Conservation (phyloP, 2,329 filamentous ascomycete genomes). For the Fusarium begoniae region DNA sequence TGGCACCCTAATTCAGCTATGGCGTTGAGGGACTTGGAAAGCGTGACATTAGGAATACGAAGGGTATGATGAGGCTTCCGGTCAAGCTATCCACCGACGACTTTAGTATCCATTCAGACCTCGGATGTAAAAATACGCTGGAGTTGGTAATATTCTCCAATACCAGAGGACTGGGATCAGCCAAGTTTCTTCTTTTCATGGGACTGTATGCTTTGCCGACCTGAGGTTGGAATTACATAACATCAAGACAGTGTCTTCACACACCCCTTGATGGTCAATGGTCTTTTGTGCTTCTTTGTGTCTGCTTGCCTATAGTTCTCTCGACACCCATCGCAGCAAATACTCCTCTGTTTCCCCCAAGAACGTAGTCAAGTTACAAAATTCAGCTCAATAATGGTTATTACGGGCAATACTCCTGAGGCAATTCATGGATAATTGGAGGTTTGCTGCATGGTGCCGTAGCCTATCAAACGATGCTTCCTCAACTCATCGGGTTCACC, state of each 20-base stretch:
- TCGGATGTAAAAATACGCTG: constrained; percentile 43
- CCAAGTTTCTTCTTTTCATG: constrained; percentile 5
- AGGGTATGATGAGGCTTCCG: constrained; percentile 38
- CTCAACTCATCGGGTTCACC: background rate
- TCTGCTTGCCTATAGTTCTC: background rate
- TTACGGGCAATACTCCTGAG: background rate
- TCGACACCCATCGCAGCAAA: background rate
- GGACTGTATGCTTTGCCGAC: background rate
- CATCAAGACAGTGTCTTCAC: background rate
- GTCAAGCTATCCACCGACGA: constrained; percentile 33
- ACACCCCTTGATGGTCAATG: background rate
- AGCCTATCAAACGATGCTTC: too few relatives aligned
- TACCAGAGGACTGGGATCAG: constrained; percentile 23
- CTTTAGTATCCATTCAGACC: constrained; percentile 38
- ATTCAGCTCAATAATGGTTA: background rate
- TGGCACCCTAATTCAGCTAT: constrained; percentile 39
- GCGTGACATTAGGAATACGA: constrained; percentile 40
- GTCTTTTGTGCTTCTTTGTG: background rate
- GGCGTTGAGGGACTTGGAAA: constrained; percentile 43
- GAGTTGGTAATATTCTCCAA: constrained; percentile 30
- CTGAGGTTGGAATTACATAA: background rate
- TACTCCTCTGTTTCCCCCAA: background rate
- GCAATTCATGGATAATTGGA: background rate
- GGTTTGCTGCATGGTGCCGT: too few relatives aligned
- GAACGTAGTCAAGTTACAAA: background rate